Evolutionary conservation across 2,329 filamentous ascomycete genomes (phyloP), one percentile per base, ranked within the genome.

Genomic region (Arthrobotrys pseudoclavata): DNA sequence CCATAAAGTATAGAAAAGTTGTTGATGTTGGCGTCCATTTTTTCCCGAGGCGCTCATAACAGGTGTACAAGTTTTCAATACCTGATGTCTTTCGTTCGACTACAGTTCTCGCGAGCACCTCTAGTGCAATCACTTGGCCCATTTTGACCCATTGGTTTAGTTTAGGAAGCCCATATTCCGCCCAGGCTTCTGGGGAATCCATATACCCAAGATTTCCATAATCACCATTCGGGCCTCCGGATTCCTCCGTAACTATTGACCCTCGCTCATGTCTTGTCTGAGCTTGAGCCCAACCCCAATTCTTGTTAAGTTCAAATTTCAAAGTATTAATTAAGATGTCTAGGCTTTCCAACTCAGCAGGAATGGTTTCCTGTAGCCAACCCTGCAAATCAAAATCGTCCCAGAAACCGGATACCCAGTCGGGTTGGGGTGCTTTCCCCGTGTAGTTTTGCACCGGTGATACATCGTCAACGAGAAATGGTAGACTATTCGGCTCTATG

Each of bases 61-160:
- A 60, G 12, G 12, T n/a, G 20, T 24, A 12, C 9, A 60, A 42
- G 5, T 48, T 37, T n/a, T 47, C 15, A 15, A 52, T 29, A 20
- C 60, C 60, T 20, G 69, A 66, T 6, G 3, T 7, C 2, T 42
- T 60, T 5, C 42, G 50, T 24, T 66, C 37, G 10, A n/a, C 24
- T 10, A 29, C 20, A 18, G n/a, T 26, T 22, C n/a, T 18, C 3
- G 3, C 12, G 10, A 63, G 26, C 42, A 7, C 12, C 20, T 63
- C 42, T 12, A 63, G 9, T 2, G 37, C 13, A 48, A 34, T 4
- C 12, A n/a, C 15, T 34, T 13, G 18, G 24, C 26, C 18, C 37
- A 5, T n/a, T n/a, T 45, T 18, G 15, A 42, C 10, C 69, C 69
- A 72, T n/a, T 60, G 24, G 12, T 72, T 50, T 10, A 57, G n/a